A percentile compares a stretch with the other conserved stretches of the same genome.
Evolutionary conservation across 202 grass and related monocot species (phyloP).

Genomic region (Thinopyrum obtusiflorum): DNA sequence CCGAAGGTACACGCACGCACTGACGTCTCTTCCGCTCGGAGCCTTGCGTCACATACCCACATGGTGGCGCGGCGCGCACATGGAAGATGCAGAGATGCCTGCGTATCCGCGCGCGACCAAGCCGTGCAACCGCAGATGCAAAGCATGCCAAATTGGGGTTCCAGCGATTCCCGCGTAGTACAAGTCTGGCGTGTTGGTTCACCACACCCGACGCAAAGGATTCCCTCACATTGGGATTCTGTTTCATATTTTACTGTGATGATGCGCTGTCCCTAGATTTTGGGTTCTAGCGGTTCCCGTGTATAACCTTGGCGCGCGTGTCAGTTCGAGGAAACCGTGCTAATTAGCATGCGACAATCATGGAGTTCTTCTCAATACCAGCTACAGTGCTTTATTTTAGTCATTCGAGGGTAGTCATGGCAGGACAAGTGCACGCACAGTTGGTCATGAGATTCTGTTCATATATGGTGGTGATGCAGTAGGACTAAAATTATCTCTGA

Average conservation of each 20-base stretch:
- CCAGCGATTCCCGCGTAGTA: too few species aligned
- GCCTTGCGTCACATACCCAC: not conserved
- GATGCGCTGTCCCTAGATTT: not conserved
- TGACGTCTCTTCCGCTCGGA: not conserved
- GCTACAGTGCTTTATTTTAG: not conserved
- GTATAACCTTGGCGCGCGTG: not conserved
- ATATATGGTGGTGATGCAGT: not conserved
- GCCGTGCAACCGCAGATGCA: not conserved
- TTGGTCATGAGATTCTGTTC: not conserved
- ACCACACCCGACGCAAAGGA: not conserved
- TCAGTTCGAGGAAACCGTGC: not conserved
- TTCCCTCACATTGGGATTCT: not conserved
- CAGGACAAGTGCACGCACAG: not conserved
- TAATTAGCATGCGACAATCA: conserved; percentile 3
- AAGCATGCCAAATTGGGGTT: not conserved
- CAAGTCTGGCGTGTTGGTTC: too few species aligned
- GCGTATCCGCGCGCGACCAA: not conserved
- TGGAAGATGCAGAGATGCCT: not conserved
- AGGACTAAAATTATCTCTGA: not conserved
- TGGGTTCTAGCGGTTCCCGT: not conserved
- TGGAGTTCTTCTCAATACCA: not conserved
- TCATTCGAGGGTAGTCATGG: not conserved
- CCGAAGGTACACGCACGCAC: not conserved
- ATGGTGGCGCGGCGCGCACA: not conserved
- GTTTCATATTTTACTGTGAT: not conserved